Base-by-base conservation (phyloP, 352 stramenopile species). In the Phytophthora niederhauseri region DNA sequence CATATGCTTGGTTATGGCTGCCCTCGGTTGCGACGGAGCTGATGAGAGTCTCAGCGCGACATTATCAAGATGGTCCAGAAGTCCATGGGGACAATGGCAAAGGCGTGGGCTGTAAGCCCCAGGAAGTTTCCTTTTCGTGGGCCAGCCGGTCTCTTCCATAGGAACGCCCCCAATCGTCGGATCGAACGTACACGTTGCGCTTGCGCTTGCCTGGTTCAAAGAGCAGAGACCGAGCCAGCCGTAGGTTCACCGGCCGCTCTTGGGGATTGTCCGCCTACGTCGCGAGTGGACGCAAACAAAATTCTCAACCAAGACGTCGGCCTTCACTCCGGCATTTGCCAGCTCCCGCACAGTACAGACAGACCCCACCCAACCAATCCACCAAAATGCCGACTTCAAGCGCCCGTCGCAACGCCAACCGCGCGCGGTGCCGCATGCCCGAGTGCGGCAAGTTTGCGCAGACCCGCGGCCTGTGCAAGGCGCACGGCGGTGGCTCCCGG, bases 401-500 rank as follows among this genome's bases (percentile, higher is more conserved):
- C 48, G 68, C 72, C 38, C 70, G 80, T 48, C 81, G 82, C 73
- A 89, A 87, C 57, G 74, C 66, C 66, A 92, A 85, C 74, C 86
- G 86, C 41, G 86, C 86, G 1, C 79, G 85, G 31, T 94, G 86
- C 66, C 83, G 90, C 55, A 77, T 89, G 63, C 57, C 75, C 6
- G 78, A 78, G 4, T 94, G 86, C 66, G 73, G 81, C 41, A 94
- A 94, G 65, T 94, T 92, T 73, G 86, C 86, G 11, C 86, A 94
- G 70, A 92, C 86, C 31, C 69, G 82, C 5, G 85, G 85, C 2
- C 73, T 91, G 17, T 94, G 85, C 72, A 94, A 94, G 67, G 89
- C 89, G 0, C 89, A 96, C 61, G 89, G 89, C 61, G 89, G 89
- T 34, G 89, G 89, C 62, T 92, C 82, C 22, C 84, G 85, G 4